A percentile compares a stretch with the other conserved stretches of the same genome.
Evolutionary conservation across 768 basidiomycete genomes (phyloP).

Genomic region (Chalciporus sphaerocephalus): DNA sequence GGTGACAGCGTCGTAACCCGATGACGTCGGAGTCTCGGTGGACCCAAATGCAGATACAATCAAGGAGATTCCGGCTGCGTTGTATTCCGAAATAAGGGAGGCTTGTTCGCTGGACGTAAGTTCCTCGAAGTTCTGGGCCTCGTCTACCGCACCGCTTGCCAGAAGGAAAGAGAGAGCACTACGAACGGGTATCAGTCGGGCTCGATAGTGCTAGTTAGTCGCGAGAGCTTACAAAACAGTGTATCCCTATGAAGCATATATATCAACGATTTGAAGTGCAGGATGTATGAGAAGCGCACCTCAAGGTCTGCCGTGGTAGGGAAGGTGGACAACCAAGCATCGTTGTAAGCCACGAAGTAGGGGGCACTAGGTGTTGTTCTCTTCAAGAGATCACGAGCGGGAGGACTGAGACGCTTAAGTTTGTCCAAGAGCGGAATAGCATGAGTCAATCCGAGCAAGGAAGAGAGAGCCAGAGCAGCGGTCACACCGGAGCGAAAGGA

Average conservation of each 20-base stretch:
- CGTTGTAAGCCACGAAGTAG: conserved; percentile 43
- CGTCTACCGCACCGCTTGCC: conserved; percentile 38
- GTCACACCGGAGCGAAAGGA: conserved; percentile 8
- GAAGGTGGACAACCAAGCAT: conserved; percentile 39
- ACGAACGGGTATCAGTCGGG: background rate
- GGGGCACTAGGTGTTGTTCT: conserved; percentile 39
- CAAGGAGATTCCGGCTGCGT: conserved; percentile 52
- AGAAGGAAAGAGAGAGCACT: conserved; percentile 43
- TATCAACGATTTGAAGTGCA: background rate
- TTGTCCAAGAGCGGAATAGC: conserved; percentile 21
- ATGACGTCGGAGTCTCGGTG: conserved; percentile 38
- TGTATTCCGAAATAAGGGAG: conserved; percentile 44
- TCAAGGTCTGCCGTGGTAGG: conserved; percentile 43
- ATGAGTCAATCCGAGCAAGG: conserved; percentile 9
- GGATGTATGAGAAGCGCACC: conserved; percentile 24
- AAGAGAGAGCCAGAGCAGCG: conserved; percentile 4
- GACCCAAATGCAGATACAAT: conserved; percentile 56
- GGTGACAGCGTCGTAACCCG: conserved; percentile 35
- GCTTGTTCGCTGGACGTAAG: conserved; percentile 38
- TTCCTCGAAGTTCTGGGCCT: conserved; percentile 44
- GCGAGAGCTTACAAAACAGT: conserved; percentile 31
- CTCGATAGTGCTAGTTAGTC: background rate
- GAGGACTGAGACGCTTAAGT: conserved; percentile 17
- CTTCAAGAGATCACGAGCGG: conserved; percentile 22
- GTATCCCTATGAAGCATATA: conserved; percentile 24